Evolutionary conservation across 805 yeast species (phyloP), one percentile per base, ranked within the genome.

Genomic region (Cyberlindnera mrakii): DNA sequence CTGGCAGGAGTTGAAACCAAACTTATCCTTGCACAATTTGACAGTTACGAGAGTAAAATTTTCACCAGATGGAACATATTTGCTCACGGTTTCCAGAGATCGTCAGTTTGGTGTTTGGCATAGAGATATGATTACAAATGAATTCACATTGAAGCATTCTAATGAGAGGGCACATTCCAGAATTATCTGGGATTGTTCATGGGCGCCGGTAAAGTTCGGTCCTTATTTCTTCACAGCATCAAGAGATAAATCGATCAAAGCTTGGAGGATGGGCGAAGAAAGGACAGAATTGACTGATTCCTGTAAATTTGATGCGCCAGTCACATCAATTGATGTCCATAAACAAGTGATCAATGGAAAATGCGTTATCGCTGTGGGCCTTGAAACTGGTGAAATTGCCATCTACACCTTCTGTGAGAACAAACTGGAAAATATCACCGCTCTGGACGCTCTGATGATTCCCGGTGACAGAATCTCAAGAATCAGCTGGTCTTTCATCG

Each of bases 161-260:
- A 71, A 75, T 43, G 77, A 77, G 30, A 87, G 84, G 59, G 96
- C 96, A 0, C 99, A 95, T 58, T 63, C 83, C 2, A 78, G 97
- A 63, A 91, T 93, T 54, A 78, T 93, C 35, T 95, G 99, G 99
- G 98, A 93, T 65, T 82, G 91, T 59, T 76, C 85, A 32, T 93
- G 97, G 96, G 67, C 81, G 0, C 87, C 89, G 5, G 46, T 55
- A n/a, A 66, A 55, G 3, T 58, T 57, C 39, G 72, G 68, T 7
- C 39, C 52, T n/a, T 59, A 60, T n/a, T 90, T 91, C 56, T 72
- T 85, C 14, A 90, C 97, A 0, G 95, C 83, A 0, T 82, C 96
- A 3, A 77, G 99, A 61, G 99, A 93, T 61, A 85, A 82, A 56
- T 74, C 79, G 3, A 60, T 90, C 39, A 86, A 85, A 56, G 66